Evolutionary conservation across 148 eudicot genomes (phyloP).

Genomic region (Pharnaceum exiguum): DNA sequence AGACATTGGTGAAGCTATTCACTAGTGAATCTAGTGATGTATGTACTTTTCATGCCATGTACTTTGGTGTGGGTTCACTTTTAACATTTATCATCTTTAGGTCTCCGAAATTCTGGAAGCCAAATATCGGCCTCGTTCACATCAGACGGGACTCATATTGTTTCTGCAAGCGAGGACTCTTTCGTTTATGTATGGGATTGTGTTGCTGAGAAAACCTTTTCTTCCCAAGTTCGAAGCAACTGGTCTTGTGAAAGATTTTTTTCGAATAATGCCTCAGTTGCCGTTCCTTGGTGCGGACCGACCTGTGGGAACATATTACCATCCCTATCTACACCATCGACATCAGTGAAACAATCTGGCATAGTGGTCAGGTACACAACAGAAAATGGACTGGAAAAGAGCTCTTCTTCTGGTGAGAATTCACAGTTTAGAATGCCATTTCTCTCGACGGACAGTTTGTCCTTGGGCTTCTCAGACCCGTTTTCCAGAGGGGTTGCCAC

Average conservation of each 20-base stretch:
- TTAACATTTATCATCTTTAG: conserved; percentile 20
- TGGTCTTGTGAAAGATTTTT: conserved; percentile 65
- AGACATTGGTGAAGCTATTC: no score
- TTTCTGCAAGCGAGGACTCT: conserved; percentile 75
- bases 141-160: conserved; percentile 53
- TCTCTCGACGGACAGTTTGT: conserved; percentile 34
- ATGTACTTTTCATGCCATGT: background rate
- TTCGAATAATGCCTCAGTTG: conserved; percentile 49
- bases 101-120: conserved; percentile 51
- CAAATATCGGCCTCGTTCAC: conserved; percentile 72
- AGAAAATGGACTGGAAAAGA: conserved; percentile 22
- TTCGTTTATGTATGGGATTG: conserved; percentile 67
- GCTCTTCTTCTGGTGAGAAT: conserved; percentile 6
- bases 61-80: background rate
- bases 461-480: conserved; percentile 44
- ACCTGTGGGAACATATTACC: conserved; percentile 16
- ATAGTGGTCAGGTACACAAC: conserved; percentile 22
- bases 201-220: conserved; percentile 12
- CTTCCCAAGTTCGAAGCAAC: conserved; percentile 30
- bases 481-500: conserved; percentile 64
- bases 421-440: conserved; percentile 23
- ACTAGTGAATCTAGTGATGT: background rate
- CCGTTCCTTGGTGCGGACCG: conserved; percentile 69
- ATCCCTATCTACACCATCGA: conserved; percentile 1
- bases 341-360: conserved; percentile 20